Conservation (phyloP, 306 rosid species). For the Prunus padus region DNA sequence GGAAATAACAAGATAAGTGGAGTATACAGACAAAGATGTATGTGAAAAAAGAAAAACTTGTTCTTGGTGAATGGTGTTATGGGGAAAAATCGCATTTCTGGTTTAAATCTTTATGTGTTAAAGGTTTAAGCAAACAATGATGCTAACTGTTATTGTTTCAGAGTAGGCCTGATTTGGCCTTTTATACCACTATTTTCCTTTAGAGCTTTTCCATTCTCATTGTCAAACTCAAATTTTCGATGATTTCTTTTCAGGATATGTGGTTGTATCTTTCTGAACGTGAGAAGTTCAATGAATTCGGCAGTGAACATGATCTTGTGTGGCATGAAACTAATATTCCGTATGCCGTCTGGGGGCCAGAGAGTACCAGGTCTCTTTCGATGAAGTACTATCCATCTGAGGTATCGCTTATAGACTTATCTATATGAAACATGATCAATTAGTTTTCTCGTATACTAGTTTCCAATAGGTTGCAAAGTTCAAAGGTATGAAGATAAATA, state of each 20-base stretch:
- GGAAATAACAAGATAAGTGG: background rate
- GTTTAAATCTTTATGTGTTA: background rate
- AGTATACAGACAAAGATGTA: background rate
- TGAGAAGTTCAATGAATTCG: conserved; percentile 76
- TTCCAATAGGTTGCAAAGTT: background rate
- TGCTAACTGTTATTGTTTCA: background rate
- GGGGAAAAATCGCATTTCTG: background rate
- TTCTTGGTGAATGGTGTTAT: background rate
- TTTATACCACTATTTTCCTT: background rate
- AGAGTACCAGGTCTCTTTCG: conserved; percentile 59
- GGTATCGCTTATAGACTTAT: conserved; percentile 44
- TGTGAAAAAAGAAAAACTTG: background rate
- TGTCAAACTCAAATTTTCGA: conserved; percentile 11
- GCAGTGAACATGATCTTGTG: conserved; percentile 64
- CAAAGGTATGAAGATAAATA: conserved; percentile 6
- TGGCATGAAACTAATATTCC: conserved; percentile 95
- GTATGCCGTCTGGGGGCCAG: conserved; percentile 72
- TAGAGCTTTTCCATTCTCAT: conserved; percentile 8
- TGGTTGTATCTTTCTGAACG: conserved; percentile 83
- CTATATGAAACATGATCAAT: background rate
- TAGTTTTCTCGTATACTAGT: background rate
- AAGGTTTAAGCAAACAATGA: background rate
- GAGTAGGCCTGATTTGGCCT: background rate
- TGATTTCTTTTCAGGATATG: conserved; percentile 66
- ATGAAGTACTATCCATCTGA: conserved; percentile 67